Percentiles rank a stretch among this genome's conserved stretches.
These are phyloP conservation scores for Entonaema liquescens DNA, from an alignment of 495 filamentous ascomycete genomes.

Conservation along the genomic window DNA sequence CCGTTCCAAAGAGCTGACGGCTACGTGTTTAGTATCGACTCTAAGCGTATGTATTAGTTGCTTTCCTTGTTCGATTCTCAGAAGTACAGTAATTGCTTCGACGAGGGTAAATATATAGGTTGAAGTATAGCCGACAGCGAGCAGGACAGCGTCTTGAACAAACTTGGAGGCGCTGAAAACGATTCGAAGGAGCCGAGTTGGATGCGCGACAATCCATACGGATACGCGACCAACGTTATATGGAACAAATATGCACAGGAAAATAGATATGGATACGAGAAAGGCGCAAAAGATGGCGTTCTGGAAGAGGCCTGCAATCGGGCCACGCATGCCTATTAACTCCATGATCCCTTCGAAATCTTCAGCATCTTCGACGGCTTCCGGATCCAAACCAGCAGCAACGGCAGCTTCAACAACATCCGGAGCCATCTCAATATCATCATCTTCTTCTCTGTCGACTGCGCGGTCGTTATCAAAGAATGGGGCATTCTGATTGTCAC, in stretches of 20 bases:
- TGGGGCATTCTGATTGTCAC: slow-evolving; percentile 50
- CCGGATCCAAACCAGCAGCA: slow-evolving; percentile 55
- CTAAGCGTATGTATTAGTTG: slow-evolving; percentile 29
- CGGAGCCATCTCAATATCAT: slow-evolving; percentile 44
- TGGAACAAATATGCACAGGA: slow-evolving; percentile 84
- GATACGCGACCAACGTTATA: slow-evolving; percentile 89
- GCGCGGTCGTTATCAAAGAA: slow-evolving; percentile 40
- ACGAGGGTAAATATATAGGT: slow-evolving; percentile 40
- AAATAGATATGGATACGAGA: slow-evolving; percentile 85
- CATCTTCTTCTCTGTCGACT: slow-evolving; percentile 31
- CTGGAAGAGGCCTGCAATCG: slow-evolving; percentile 86
- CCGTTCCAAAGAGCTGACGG: slow-evolving; percentile 45
- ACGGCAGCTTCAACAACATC: slow-evolving; percentile 53
- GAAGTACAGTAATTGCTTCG: slow-evolving; percentile 31
- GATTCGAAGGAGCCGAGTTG: slow-evolving; percentile 74
- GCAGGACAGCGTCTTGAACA: slow-evolving; percentile 57
- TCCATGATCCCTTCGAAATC: slow-evolving; percentile 98
- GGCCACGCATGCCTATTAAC: slow-evolving; percentile 94
- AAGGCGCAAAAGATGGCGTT: slow-evolving; percentile 94
- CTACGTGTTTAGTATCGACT: slow-evolving; percentile 33
- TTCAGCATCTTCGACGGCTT: slow-evolving; percentile 81
- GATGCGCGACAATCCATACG: slow-evolving; percentile 80
- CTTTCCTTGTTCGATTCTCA: slow-evolving; percentile 30
- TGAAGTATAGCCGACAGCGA: slow-evolving; percentile 49
- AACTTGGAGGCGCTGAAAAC: slow-evolving; percentile 77